Percentiles rank a stretch among this genome's conserved stretches.
These are phyloP conservation scores for Apophysomyces ossiformis DNA, from an alignment of 371 early-diverging fungal genomes.

Conservation along the genomic window DNA sequence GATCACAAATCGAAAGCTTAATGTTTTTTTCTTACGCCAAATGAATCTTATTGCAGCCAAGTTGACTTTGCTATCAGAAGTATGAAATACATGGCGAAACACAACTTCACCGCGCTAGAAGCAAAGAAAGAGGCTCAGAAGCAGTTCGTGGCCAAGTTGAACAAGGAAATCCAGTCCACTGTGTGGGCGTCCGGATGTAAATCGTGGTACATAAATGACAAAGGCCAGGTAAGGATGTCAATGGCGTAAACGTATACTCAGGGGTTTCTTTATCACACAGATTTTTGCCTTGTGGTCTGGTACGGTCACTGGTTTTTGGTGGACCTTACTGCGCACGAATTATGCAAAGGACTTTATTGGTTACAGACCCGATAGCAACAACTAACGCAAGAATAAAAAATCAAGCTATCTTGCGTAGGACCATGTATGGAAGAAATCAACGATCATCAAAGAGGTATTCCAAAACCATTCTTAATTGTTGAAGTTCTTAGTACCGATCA, in stretches of 20 bases:
- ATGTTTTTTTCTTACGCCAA: background rate
- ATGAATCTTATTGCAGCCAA: conserved; percentile 23
- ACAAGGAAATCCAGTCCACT: conserved; percentile 23
- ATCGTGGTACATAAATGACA: conserved; percentile 31
- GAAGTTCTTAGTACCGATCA: no score
- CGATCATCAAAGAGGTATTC: no score
- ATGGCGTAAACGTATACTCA: background rate
- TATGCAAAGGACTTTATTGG: conserved; percentile 13
- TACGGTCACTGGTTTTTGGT: conserved; percentile 28
- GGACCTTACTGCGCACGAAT: conserved; percentile 17
- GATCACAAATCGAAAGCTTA: no score
- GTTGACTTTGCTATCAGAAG: conserved; percentile 25
- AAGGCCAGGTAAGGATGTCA: conserved; percentile 24
- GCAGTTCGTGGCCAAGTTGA: conserved; percentile 21
- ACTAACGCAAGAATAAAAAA: background rate
- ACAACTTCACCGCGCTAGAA: conserved; percentile 25
- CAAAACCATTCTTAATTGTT: no score
- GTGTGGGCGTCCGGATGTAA: conserved; percentile 32
- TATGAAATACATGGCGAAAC: conserved; percentile 21
- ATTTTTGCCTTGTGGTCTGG: conserved; percentile 28
- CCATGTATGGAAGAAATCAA: no score
- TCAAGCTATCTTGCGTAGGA: no score
- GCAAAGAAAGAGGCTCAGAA: conserved; percentile 25
- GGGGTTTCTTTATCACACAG: background rate
- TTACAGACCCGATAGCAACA: background rate